Evolutionary conservation across 805 yeast species (phyloP).

Genomic region (Wickerhamiella spandovensis): DNA sequence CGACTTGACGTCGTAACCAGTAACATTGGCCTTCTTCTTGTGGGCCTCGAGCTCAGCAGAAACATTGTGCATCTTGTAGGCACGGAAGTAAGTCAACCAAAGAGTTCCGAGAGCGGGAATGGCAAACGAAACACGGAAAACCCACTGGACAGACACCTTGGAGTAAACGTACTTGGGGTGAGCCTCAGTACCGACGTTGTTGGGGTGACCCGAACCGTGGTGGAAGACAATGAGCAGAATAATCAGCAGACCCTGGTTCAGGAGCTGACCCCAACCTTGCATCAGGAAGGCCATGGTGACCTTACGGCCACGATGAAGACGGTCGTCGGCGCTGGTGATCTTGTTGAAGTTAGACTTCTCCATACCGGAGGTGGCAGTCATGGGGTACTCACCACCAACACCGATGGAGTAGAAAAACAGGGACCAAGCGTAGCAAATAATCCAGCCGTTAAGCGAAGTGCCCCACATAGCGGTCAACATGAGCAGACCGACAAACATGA

Average conservation of each 20-base stretch:
- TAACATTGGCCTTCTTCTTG: conserved; percentile 24
- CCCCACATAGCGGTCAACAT: conserved; percentile 53
- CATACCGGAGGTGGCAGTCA: conserved; percentile 47
- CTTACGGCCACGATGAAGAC: conserved; percentile 29
- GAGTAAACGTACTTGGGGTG: conserved; percentile 17
- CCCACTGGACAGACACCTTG: conserved; percentile 27
- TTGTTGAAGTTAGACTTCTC: conserved; percentile 36
- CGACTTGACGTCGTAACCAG: conserved; percentile 26
- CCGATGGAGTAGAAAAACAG: conserved; percentile 39
- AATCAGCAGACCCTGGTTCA: conserved; percentile 23
- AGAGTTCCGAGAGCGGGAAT: conserved; percentile 28
- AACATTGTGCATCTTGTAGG: conserved; percentile 26
- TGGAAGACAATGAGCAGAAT: conserved; percentile 20
- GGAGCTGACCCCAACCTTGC: conserved; percentile 26
- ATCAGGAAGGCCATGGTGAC: conserved; percentile 24
- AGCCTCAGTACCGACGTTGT: not conserved
- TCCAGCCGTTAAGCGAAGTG: conserved; percentile 39
- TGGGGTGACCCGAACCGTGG: conserved; percentile 20
- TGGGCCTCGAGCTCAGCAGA: conserved; percentile 20
- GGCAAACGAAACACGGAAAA: conserved; percentile 27
- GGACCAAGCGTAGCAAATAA: conserved; percentile 33
- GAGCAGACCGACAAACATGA: conserved; percentile 43
- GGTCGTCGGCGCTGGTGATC: conserved; percentile 22
- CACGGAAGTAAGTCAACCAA: conserved; percentile 28
- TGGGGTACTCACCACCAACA: conserved; percentile 58